phyloP scores from a whole-genome alignment of 2,329 filamentous ascomycete genomes.

The Hymenoscyphus fructigenus region DNA sequence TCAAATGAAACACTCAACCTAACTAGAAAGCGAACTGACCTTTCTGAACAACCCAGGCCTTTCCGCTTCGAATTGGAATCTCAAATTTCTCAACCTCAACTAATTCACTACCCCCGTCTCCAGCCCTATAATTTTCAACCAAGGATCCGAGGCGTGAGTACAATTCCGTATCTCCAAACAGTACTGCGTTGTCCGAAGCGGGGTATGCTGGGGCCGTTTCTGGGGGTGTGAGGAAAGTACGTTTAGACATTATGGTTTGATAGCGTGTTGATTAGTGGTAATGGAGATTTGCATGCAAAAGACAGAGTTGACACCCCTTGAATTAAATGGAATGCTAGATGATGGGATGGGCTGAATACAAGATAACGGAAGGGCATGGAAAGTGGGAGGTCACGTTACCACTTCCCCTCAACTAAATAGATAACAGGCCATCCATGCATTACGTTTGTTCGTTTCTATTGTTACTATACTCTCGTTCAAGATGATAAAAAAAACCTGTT shows the following conservation, averaged over 20 bases:
- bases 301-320: too few species aligned
- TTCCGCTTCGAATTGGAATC: constrained; percentile 71
- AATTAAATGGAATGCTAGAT: too few species aligned
- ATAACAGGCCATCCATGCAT: too few species aligned
- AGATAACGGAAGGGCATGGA: too few species aligned
- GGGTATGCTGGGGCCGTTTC: constrained; percentile 16
- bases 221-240: constrained; percentile 1
- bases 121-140: constrained; percentile 18
- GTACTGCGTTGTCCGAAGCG: constrained; percentile 23
- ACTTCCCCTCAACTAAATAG: too few species aligned
- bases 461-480: too few species aligned
- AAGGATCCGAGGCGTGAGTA: constrained; percentile 16
- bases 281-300: not conserved
- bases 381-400: too few species aligned
- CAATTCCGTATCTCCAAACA: constrained; percentile 30
- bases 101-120: constrained; percentile 17
- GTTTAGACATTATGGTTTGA: not conserved
- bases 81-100: constrained; percentile 51
- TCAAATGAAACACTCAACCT: not conserved
- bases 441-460: too few species aligned
- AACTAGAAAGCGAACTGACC: constrained; percentile 18
- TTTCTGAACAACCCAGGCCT: constrained; percentile 66
- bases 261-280: not conserved
- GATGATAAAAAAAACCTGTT: too few species aligned
- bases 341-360: too few species aligned